A percentile compares a stretch with the other conserved stretches of the same genome.
Conservation (phyloP, 768 basidiomycete species). For the Phaeotremella skinneri region DNA sequence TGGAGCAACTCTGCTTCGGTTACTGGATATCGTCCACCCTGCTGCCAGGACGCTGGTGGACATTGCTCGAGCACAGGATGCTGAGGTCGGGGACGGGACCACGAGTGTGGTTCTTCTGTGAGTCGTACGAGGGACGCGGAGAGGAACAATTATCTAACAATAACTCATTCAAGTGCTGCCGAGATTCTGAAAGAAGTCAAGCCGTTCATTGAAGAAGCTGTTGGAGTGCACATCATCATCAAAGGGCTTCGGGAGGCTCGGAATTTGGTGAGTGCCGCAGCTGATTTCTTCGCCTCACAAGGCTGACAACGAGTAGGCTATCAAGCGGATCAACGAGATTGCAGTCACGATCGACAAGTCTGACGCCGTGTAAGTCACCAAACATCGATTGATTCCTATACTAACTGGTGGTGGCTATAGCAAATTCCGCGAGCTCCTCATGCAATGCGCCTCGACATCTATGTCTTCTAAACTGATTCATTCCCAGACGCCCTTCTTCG, state of each 20-base stretch:
- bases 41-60: conserved; percentile 97
- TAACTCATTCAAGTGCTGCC: conserved; percentile 58
- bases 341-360: conserved; percentile 87
- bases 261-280: conserved; percentile 68
- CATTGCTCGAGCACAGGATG: conserved; percentile 96
- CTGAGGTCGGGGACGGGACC: conserved; percentile 98
- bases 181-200: conserved; percentile 91
- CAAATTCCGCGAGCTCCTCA: conserved; percentile 84
- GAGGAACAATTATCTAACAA: background rate
- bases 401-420: conserved; percentile 54
- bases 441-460: conserved; percentile 97
- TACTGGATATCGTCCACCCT: conserved; percentile 96
- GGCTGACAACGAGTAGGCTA: conserved; percentile 58
- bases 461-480: conserved; percentile 99
- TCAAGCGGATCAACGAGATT: conserved; percentile 80
- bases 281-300: background rate
- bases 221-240: conserved; percentile 96
- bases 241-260: conserved; percentile 89
- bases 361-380: conserved; percentile 70
- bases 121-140: background rate
- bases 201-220: conserved; percentile 89
- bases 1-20: conserved; percentile 95
- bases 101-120: conserved; percentile 86
- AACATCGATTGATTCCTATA: background rate
- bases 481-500: conserved; percentile 98